Evolutionary conservation across 2,329 filamentous ascomycete species (phyloP).

Genomic region (Aureobasidium sp.): DNA sequence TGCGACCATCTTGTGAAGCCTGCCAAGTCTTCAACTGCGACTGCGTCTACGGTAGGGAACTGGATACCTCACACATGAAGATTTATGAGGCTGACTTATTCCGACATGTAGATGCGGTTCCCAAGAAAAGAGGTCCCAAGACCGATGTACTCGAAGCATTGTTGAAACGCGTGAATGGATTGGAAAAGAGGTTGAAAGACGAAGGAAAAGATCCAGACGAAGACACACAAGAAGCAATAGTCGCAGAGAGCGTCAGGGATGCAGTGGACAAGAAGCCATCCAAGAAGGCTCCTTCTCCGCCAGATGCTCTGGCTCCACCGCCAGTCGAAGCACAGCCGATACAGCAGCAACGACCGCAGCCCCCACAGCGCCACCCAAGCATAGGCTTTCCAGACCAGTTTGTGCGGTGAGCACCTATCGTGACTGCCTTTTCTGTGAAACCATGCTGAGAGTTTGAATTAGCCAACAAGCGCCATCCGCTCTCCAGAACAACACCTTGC

Average conservation of each 20-base stretch:
- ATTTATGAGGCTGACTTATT: not conserved
- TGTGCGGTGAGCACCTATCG: constrained; percentile 2
- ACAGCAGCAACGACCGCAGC: not conserved
- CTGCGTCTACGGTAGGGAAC: constrained; percentile 69
- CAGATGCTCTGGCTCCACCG: not conserved
- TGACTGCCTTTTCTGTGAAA: not conserved
- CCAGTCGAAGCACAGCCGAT: not conserved
- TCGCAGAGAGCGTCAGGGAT: constrained; percentile 1
- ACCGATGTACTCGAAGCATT: constrained; percentile 81
- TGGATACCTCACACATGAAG: not conserved
- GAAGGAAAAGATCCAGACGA: constrained; percentile 27
- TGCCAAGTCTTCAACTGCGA: constrained; percentile 84
- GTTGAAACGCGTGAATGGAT: constrained; percentile 73
- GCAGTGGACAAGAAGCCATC: constrained; percentile 8
- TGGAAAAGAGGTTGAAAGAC: constrained; percentile 67
- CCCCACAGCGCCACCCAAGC: constrained; percentile 6
- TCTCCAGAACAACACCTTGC: constrained; percentile 17
- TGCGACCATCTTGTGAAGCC: constrained; percentile 77
- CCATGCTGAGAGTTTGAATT: constrained; percentile 1
- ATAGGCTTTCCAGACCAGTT: constrained; percentile 2
- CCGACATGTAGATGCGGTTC: constrained; percentile 61
- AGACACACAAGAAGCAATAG: not conserved
- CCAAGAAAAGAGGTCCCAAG: constrained; percentile 84
- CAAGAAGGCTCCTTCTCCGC: not conserved
- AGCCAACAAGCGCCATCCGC: constrained; percentile 8